Percentiles rank a stretch among this genome's conserved stretches.
phyloP scores from a whole-genome alignment of 139 green algal species.

The Bryopsis sp. region DNA sequence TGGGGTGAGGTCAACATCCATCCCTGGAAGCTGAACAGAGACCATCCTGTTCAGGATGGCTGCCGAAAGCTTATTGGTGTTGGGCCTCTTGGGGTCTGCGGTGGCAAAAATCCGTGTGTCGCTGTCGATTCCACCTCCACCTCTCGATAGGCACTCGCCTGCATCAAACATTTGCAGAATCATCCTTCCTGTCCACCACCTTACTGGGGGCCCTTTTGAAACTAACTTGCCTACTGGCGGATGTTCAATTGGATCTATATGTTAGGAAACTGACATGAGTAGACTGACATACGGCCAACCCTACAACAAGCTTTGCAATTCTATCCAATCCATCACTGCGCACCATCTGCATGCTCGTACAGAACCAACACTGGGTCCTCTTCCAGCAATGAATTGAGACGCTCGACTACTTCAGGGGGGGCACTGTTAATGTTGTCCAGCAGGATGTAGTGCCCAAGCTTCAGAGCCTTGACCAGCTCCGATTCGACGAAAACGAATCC shows the following conservation, averaged over 20 bases:
- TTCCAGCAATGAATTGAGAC: slow-evolving; percentile 29
- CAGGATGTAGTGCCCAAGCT: slow-evolving; percentile 19
- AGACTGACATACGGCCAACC: too few species aligned
- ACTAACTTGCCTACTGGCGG: too few species aligned
- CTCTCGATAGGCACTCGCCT: too few species aligned
- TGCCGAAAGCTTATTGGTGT: slow-evolving; percentile 23
- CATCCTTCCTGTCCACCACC: too few species aligned
- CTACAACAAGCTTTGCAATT: too few species aligned
- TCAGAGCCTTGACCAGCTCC: background rate
- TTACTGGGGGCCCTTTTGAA: too few species aligned
- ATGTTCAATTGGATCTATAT: too few species aligned
- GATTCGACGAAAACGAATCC: background rate
- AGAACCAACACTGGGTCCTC: slow-evolving; percentile 24
- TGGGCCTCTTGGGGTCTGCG: slow-evolving; percentile 18
- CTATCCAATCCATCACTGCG: slow-evolving; percentile 1
- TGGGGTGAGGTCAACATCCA: slow-evolving; percentile 22
- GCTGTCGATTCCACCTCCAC: slow-evolving; percentile 26
- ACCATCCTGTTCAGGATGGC: slow-evolving; percentile 31
- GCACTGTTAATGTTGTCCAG: slow-evolving; percentile 33
- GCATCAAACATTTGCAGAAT: too few species aligned
- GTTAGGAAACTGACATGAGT: too few species aligned
- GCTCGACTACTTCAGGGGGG: slow-evolving; percentile 29
- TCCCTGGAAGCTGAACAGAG: slow-evolving; percentile 21
- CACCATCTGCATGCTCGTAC: slow-evolving; percentile 28
- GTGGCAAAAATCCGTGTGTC: slow-evolving; percentile 25